Evolutionary conservation across 495 filamentous ascomycete genomes (phyloP).

Genomic region (Penicillium bialowiezense): DNA sequence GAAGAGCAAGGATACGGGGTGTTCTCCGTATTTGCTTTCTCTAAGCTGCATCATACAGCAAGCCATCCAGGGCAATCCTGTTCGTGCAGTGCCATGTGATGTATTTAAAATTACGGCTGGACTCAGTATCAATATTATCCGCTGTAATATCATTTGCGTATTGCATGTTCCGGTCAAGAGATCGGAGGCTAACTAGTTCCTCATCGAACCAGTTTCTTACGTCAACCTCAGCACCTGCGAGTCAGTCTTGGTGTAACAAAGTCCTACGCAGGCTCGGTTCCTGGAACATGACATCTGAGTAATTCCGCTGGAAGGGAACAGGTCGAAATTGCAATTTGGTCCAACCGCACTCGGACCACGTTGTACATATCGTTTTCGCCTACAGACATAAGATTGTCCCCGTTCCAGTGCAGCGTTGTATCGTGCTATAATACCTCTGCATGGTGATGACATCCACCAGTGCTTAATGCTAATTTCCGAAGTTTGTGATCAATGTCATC

Average conservation of each 20-base stretch:
- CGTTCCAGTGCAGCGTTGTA: slow-evolving; percentile 12
- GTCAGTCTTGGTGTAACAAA: slow-evolving; percentile 2
- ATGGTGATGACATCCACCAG: neutral
- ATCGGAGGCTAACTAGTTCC: neutral
- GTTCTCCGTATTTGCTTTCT: too few species aligned
- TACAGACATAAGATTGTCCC: neutral
- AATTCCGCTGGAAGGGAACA: neutral
- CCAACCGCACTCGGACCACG: slow-evolving; percentile 2
- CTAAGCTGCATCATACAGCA: too few species aligned
- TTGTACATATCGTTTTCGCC: slow-evolving; percentile 4
- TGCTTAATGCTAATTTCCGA: neutral
- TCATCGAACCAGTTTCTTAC: neutral
- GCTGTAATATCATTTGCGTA: neutral
- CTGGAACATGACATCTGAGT: neutral
- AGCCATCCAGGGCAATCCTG: neutral
- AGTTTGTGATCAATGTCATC: neutral
- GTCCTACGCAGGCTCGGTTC: neutral
- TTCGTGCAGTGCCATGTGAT: neutral
- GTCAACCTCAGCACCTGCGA: neutral
- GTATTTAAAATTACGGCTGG: neutral
- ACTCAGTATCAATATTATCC: neutral
- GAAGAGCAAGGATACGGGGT: neutral
- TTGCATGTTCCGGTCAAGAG: neutral
- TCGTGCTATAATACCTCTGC: neutral
- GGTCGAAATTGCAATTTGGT: neutral